Evolutionary conservation across 1,284 basidiomycete species (phyloP).

Genomic region (Rhodofomes roseus): DNA sequence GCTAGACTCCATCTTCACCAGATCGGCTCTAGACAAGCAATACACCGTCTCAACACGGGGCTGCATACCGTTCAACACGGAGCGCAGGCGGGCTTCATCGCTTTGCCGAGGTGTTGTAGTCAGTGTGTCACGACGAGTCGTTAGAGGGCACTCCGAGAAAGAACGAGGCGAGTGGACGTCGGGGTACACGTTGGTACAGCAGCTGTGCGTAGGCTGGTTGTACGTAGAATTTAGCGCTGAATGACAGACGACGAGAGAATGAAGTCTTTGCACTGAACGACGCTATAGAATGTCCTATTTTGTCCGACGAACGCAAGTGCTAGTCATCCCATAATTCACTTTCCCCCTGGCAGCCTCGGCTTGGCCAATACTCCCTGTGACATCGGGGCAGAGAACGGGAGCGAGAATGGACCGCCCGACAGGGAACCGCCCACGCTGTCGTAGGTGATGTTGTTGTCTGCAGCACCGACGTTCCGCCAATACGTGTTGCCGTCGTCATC

Average conservation of each 20-base stretch:
- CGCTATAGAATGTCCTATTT: neutral
- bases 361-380: constrained; percentile 22
- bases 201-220: neutral
- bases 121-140: neutral
- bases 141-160: neutral
- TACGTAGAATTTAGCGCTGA: neutral
- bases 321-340: neutral
- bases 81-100: constrained; percentile 21
- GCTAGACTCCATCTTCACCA: constrained; percentile 28
- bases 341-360: constrained; percentile 43
- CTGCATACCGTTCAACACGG: constrained; percentile 41
- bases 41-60: constrained; percentile 28
- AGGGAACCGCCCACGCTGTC: constrained; percentile 58
- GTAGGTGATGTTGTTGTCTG: constrained; percentile 55
- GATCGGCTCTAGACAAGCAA: constrained; percentile 25
- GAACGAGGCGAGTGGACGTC: neutral
- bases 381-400: constrained; percentile 13
- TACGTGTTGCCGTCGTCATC: constrained; percentile 64
- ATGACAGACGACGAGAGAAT: neutral
- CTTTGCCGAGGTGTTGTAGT: constrained; percentile 12
- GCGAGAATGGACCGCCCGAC: constrained; percentile 24
- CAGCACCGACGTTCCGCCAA: constrained; percentile 54
- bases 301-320: neutral
- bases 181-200: neutral
- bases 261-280: neutral